These are phyloP conservation scores for Solanum dulcamara DNA, from an alignment of 257 asterid genomes.

Conservation along the genomic window DNA sequence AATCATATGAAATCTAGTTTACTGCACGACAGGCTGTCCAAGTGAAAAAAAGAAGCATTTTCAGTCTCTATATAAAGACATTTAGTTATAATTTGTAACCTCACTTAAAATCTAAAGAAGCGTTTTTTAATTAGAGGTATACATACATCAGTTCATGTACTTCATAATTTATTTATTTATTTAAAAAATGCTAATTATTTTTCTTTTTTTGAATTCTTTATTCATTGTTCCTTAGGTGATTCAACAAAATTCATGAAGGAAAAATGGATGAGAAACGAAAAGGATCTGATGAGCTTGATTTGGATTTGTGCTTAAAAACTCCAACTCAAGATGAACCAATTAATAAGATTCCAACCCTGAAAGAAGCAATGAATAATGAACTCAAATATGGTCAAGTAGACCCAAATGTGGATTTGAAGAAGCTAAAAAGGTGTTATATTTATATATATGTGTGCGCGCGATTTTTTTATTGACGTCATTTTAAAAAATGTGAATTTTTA, in stretches of 20 bases:
- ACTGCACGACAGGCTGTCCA: not conserved
- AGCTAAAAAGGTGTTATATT: conserved; percentile 44
- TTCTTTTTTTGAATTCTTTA: not conserved
- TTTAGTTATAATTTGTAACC: not conserved
- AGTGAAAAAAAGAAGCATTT: not conserved
- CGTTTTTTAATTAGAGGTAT: not conserved
- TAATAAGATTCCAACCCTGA: not conserved
- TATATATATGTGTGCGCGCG: too few species aligned
- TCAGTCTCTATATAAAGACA: not conserved
- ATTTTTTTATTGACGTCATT: not conserved
- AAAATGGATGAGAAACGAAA: not conserved
- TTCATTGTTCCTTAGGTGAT: not conserved
- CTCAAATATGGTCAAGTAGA: conserved; percentile 6
- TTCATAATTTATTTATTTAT: not conserved
- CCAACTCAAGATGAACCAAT: not conserved
- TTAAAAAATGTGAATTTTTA: not conserved
- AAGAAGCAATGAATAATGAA: conserved; percentile 2
- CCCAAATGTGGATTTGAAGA: not conserved
- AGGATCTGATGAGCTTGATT: not conserved
- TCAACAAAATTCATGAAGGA: not conserved
- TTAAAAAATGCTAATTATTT: not conserved
- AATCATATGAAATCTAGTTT: not conserved
- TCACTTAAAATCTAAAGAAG: not conserved
- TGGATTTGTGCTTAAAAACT: not conserved
- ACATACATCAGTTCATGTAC: not conserved